phyloP scores from a whole-genome alignment of 768 basidiomycete genomes.

The Mycena chlorophos region DNA sequence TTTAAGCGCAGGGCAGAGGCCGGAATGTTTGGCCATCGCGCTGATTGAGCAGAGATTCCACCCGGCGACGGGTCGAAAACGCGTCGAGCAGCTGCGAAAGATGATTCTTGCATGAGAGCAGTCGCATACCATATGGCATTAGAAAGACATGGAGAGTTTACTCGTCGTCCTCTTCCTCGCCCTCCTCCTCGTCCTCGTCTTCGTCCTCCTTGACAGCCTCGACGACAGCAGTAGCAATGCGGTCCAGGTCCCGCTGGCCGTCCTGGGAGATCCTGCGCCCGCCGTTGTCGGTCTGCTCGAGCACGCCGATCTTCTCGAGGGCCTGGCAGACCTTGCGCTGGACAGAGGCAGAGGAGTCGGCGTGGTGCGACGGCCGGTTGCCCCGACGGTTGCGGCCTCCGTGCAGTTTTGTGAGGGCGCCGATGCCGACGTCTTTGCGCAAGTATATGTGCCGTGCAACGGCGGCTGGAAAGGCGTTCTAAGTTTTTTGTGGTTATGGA shows the following conservation, averaged over 20 bases:
- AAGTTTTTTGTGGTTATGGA: background rate
- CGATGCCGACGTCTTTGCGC: constrained; percentile 94
- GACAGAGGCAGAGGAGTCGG: constrained; percentile 78
- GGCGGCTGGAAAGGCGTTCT: constrained; percentile 61
- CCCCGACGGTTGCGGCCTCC: constrained; percentile 95
- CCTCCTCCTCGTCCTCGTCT: constrained; percentile 74
- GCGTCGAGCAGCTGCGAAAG: constrained; percentile 12
- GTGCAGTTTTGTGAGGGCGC: constrained; percentile 92
- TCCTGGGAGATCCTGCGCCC: constrained; percentile 96
- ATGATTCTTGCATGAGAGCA: constrained; percentile 18
- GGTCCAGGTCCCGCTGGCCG: constrained; percentile 93
- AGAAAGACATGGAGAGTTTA: constrained; percentile 43
- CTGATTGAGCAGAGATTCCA: constrained; percentile 7
- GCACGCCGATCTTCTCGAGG: constrained; percentile 97
- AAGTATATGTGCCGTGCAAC: constrained; percentile 99
- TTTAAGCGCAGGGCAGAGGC: too few relatives aligned
- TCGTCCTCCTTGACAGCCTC: constrained; percentile 75
- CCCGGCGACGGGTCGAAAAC: too few relatives aligned
- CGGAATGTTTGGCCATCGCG: too few relatives aligned
- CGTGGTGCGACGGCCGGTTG: constrained; percentile 95
- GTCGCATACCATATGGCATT: constrained; percentile 40
- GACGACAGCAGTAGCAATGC: constrained; percentile 87
- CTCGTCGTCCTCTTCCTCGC: constrained; percentile 62
- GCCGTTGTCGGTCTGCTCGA: constrained; percentile 91
- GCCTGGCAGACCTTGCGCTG: constrained; percentile 97